Conservation (phyloP, 768 basidiomycete species). For the Leccinum uliginosum region DNA sequence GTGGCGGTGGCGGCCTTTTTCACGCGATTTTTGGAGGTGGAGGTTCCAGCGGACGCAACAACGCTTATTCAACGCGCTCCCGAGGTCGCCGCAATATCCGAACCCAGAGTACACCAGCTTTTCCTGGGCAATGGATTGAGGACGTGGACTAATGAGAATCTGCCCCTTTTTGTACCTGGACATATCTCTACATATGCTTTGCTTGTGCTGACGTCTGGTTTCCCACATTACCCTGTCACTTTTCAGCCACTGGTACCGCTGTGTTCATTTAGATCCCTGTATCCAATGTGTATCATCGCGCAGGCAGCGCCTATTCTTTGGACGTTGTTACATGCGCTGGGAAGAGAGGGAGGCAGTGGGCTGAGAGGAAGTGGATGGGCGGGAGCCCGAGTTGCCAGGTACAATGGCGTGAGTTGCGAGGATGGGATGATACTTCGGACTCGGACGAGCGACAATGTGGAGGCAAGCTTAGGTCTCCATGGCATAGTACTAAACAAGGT, state of each 20-base stretch:
- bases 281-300: background rate
- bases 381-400: no score
- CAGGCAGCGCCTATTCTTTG: no score
- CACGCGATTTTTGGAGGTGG: constrained; percentile 28
- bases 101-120: constrained; percentile 16
- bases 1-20: constrained; percentile 19
- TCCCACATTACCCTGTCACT: constrained; percentile 10
- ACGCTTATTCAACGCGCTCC: constrained; percentile 11
- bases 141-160: constrained; percentile 26
- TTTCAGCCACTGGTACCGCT: constrained; percentile 1
- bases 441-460: no score
- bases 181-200: background rate
- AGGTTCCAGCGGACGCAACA: constrained; percentile 11
- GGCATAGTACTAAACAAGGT: no score
- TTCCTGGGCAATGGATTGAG: constrained; percentile 34
- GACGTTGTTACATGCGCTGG: no score
- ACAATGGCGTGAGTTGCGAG: no score
- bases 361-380: no score
- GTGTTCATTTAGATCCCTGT: constrained; percentile 21
- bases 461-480: no score
- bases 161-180: background rate
- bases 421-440: no score
- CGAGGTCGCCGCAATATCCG: constrained; percentile 7
- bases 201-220: constrained; percentile 1
- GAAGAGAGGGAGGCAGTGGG: no score